A percentile compares a stretch with the other conserved stretches of the same genome.
Evolutionary conservation across 2,329 filamentous ascomycete genomes (phyloP).

Genomic region (Cephalotrichum gorgonifer): DNA sequence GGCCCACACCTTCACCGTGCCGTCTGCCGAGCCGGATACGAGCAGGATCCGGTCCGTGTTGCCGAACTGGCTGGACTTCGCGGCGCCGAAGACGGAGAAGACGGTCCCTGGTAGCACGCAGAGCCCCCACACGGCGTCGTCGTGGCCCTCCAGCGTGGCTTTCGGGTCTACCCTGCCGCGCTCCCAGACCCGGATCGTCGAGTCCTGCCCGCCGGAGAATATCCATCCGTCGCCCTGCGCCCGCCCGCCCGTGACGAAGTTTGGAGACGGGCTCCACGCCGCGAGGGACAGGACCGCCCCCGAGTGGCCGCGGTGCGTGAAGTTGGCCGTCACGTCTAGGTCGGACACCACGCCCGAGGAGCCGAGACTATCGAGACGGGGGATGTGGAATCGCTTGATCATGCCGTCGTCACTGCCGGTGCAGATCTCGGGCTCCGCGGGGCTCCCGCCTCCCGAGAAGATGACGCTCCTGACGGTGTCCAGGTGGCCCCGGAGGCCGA

Average conservation of each 20-base stretch:
- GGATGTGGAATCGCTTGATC: constrained; percentile 95
- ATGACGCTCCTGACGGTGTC: constrained; percentile 92
- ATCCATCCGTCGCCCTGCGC: constrained; percentile 94
- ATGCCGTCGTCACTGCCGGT: constrained; percentile 92
- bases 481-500: constrained; percentile 82
- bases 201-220: constrained; percentile 92
- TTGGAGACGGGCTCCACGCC: constrained; percentile 77
- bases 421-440: constrained; percentile 92
- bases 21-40: constrained; percentile 86
- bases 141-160: constrained; percentile 86
- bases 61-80: constrained; percentile 60
- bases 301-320: constrained; percentile 90
- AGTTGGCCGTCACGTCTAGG: constrained; percentile 84
- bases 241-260: constrained; percentile 80
- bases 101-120: constrained; percentile 82
- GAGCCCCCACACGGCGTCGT: constrained; percentile 90
- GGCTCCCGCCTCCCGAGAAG: constrained; percentile 92
- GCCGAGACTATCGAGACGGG: constrained; percentile 55
- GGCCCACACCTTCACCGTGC: constrained; percentile 86
- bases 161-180: constrained; percentile 89
- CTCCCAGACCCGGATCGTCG: constrained; percentile 91
- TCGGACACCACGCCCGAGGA: constrained; percentile 47
- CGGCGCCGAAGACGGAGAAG: constrained; percentile 64
- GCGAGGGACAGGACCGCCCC: constrained; percentile 81
- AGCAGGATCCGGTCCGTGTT: constrained; percentile 77